Evolutionary conservation across 768 basidiomycete genomes (phyloP).

Genomic region (Tylopilus rubrobrunneus): DNA sequence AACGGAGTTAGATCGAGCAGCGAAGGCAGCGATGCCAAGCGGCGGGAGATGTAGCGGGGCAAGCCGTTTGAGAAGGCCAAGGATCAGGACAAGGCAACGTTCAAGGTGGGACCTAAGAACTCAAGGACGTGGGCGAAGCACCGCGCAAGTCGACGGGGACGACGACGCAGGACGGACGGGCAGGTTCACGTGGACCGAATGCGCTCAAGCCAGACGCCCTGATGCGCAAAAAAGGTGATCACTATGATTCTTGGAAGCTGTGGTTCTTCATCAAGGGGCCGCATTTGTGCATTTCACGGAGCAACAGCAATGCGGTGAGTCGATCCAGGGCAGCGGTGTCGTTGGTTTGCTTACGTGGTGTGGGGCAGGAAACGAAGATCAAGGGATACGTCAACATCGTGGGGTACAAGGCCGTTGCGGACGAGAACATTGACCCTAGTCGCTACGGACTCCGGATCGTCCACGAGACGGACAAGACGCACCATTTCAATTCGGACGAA

Average conservation of each 20-base stretch:
- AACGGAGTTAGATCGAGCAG: too few relatives aligned
- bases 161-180: conserved; percentile 26
- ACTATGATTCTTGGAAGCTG: conserved; percentile 89
- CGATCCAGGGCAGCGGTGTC: neutral
- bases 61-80: too few relatives aligned
- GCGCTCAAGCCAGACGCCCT: conserved; percentile 64
- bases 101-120: too few relatives aligned
- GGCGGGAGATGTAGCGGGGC: conserved; percentile 18
- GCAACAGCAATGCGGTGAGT: conserved; percentile 50
- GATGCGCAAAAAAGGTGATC: conserved; percentile 94
- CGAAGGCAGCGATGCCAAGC: conserved; percentile 17
- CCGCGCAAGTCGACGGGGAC: conserved; percentile 49
- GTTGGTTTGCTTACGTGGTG: neutral
- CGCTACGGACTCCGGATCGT: too few relatives aligned
- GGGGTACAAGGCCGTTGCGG: too few relatives aligned
- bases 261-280: conserved; percentile 92
- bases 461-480: too few relatives aligned
- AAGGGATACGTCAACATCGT: too few relatives aligned
- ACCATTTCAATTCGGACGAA: conserved; percentile 92
- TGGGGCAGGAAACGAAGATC: conserved; percentile 69
- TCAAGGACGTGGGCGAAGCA: too few relatives aligned
- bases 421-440: too few relatives aligned
- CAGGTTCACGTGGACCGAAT: conserved; percentile 26
- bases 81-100: too few relatives aligned
- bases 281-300: conserved; percentile 84